Conservation (phyloP, 306 rosid genomes). For the Rosa persica region DNA sequence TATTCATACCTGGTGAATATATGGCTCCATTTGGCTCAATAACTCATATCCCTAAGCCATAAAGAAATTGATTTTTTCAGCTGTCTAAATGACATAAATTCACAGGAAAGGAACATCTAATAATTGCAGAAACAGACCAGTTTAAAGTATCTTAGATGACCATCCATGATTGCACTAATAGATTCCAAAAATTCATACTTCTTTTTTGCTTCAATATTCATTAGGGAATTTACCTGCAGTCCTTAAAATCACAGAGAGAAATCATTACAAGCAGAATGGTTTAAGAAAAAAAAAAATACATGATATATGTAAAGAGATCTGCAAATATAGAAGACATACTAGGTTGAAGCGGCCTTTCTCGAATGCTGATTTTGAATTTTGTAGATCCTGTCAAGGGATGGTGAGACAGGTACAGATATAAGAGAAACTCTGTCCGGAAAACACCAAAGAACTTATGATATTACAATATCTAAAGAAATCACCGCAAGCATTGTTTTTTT, state of each 20-base stretch:
- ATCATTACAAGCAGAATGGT: conserved; percentile 33
- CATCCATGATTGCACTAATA: conserved; percentile 97
- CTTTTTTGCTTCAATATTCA: conserved; percentile 92
- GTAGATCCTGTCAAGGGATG: conserved; percentile 69
- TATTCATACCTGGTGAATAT: conserved; percentile 85
- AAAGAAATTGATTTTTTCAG: conserved; percentile 30
- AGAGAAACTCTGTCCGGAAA: neutral
- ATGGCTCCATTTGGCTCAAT: conserved; percentile 91
- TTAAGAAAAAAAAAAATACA: conserved; percentile 18
- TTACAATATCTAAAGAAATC: neutral
- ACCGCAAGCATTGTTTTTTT: neutral
- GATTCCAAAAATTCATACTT: conserved; percentile 94
- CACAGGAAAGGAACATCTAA: conserved; percentile 27
- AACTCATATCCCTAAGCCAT: conserved; percentile 79
- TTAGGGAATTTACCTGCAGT: conserved; percentile 93
- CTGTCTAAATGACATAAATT: conserved; percentile 20
- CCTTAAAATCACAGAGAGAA: conserved; percentile 57
- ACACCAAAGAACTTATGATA: neutral
- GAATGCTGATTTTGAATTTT: conserved; percentile 88
- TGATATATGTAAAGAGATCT: conserved; percentile 15
- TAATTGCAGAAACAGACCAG: conserved; percentile 60
- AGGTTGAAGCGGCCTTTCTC: conserved; percentile 99
- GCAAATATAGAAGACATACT: conserved; percentile 57
- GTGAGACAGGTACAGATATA: conserved; percentile 13
- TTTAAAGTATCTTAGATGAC: conserved; percentile 93